Base-by-base conservation (phyloP, 805 yeast species). In the Kazachstania africana region DNA sequence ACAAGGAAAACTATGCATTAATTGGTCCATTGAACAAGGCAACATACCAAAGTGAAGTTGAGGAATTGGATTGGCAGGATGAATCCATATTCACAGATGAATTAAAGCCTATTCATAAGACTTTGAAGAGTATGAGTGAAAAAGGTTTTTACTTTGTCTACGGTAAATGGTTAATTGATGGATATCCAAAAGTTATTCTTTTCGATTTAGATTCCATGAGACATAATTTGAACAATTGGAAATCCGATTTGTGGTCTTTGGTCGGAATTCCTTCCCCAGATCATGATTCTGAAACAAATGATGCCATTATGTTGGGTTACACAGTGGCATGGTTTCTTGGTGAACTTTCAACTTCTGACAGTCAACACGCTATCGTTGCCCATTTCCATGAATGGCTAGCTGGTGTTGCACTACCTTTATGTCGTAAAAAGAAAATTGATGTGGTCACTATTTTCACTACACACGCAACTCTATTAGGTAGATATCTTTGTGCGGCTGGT, bases 371-470 rank as follows among this genome's bases (percentile, higher is more conserved):
- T 0, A 85, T 91, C 31, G 77, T 88, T 38, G 77, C 91, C 35
- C 98, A 88, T 53, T 87, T 81, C 56, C 98, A 88, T 62, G 98
- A 88, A 62, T 88, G 98, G 98, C 69, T 88, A 36, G 96, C 98
- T 2, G 96, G 97, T 45, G 85, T 91, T 28, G 95, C 94, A 0
- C 63, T 91, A 37, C 96, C 98, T 0, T 65, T 88, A 35, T 85
- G 95, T 56, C 68, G 95, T 48, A 83, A 83, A 57, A 75, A 97
- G 49, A 72, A 84, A 48, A 78, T 88, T 36, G 98, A 88, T 50
- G 85, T 84, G 37, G 84, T 95, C 36, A 87, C 98, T 16, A 79
- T 88, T 40, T 88, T 88, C 66, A 88, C 98, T 24, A 88, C 98
- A 15, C 98, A 88, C 58, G 98, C 98, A 3, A 88, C 98, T 8